Base-by-base conservation (phyloP, 177 flowering plant species). In the Vitis hybrid region DNA sequence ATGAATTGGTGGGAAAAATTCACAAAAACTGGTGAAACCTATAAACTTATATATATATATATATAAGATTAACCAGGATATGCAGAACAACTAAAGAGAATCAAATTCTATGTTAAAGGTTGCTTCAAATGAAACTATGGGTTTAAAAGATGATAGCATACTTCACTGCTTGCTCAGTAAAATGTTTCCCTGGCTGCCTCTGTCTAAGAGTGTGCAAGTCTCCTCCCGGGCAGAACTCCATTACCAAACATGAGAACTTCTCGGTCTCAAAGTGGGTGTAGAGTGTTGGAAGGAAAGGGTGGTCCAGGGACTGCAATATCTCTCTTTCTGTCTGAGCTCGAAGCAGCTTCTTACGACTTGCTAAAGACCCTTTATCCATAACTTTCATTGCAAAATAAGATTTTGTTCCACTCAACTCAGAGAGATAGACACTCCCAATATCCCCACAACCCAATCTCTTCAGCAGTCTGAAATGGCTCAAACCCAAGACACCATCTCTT, bases 151-250 rank as follows among this genome's bases (percentile, higher is more conserved):
- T 59, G 19, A 58, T 19, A 62, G 72, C 89, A 73, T 90, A 92
- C 98, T 89, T 94, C 19, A 87, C 97, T 72, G 96, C 98, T 67
- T 92, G 98, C 77, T 94, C 98, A 20, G 92, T 66, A 76, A 94
- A 94, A 81, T 89, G 78, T 73, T 92, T 94, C 73, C 98, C 98
- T 5, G 89, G 98, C 74, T 92, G 98, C 76, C 85, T 80, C 83
- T 94, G 98, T 78, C 97, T 85, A 50, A 94, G 92, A 56, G 94
- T 84, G 80, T 94, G 98, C 78, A 94, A 78, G 73, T 94, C 97
- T 55, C 97, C 97, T 62, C 98, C 98, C 8, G 98, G 97, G 70
- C 98, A 94, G 72, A 91, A 93, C 79, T 91, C 98, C 98, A 93
- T 93, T 22, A 90, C 95, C 86, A 94, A 81, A 75, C 95, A 94